Percentiles rank a stretch among this genome's conserved stretches.
These are phyloP conservation scores for Cercophora newfieldiana DNA, from an alignment of 495 filamentous ascomycete genomes.

Conservation along the genomic window DNA sequence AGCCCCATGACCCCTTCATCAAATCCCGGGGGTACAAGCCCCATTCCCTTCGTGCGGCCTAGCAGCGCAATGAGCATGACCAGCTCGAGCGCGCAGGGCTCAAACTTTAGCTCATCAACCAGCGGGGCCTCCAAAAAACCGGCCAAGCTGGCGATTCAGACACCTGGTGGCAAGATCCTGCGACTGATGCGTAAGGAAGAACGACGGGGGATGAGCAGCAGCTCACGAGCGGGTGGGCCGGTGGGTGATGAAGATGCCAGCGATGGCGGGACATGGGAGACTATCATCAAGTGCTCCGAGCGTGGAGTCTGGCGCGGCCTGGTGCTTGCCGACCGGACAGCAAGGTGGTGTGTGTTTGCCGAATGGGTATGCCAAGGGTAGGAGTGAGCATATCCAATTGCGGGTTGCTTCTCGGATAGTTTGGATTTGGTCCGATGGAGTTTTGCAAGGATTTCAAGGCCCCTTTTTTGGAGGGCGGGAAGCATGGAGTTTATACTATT, in stretches of 20 bases:
- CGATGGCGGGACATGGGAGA: constrained; percentile 91
- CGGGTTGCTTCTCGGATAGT: not conserved
- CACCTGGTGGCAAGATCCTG: constrained; percentile 92
- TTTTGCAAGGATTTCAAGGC: not conserved
- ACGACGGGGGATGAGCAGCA: constrained; percentile 47
- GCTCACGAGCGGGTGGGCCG: constrained; percentile 39
- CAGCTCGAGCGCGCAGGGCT: constrained; percentile 55
- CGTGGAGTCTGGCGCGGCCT: constrained; percentile 87
- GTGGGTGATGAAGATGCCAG: constrained; percentile 56
- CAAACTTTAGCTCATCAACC: constrained; percentile 49
- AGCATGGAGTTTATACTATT: not conserved
- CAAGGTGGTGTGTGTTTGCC: constrained; percentile 96
- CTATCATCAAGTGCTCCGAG: constrained; percentile 95
- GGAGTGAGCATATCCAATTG: not conserved
- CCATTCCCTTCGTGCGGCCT: constrained; percentile 71
- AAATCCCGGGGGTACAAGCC: constrained; percentile 60
- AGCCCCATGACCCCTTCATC: constrained; percentile 40
- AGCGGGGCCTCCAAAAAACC: constrained; percentile 68
- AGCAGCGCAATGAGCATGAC: constrained; percentile 81
- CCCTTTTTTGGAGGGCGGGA: not conserved
- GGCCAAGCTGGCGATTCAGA: constrained; percentile 93
- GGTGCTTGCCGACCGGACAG: constrained; percentile 91
- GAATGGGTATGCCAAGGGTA: constrained; percentile 73
- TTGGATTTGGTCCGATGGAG: constrained; percentile 14
- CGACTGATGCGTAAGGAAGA: constrained; percentile 88